Conservation (phyloP, 2,329 filamentous ascomycete species). For the Aspergillus niger region DNA sequence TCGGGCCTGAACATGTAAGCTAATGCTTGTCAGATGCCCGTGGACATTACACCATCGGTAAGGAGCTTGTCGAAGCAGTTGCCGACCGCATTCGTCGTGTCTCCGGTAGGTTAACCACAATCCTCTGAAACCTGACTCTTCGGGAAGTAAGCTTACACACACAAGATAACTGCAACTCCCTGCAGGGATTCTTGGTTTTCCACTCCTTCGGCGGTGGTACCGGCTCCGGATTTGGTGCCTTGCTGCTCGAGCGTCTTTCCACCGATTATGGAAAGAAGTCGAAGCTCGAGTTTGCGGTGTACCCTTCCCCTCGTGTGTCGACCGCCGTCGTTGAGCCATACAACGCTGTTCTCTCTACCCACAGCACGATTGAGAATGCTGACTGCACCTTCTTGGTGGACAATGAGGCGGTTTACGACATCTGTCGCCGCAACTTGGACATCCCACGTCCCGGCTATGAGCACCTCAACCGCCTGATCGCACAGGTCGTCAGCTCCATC, state of each 20-base stretch:
- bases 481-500: constrained; percentile 68
- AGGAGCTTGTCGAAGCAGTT: constrained; percentile 65
- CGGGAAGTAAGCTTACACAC: constrained; percentile 13
- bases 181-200: constrained; percentile 69
- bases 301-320: constrained; percentile 64
- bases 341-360: constrained; percentile 59
- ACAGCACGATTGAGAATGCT: constrained; percentile 67
- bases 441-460: constrained; percentile 66
- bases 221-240: constrained; percentile 66
- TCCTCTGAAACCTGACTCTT: not conserved
- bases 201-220: constrained; percentile 70
- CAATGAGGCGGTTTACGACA: constrained; percentile 69
- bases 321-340: constrained; percentile 70
- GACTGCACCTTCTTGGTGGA: constrained; percentile 70
- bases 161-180: constrained; percentile 65
- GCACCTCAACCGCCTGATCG: constrained; percentile 67
- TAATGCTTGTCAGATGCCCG: constrained; percentile 56
- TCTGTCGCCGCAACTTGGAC: constrained; percentile 65
- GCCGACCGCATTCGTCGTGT: constrained; percentile 67
- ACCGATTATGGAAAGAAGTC: constrained; percentile 69
- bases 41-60: constrained; percentile 69
- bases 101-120: constrained; percentile 50
- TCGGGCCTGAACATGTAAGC: not conserved
- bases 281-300: constrained; percentile 68
- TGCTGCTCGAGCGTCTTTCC: constrained; percentile 65